Conservation (phyloP, 176 grass and related monocot species). For the Typha latifolia region DNA sequence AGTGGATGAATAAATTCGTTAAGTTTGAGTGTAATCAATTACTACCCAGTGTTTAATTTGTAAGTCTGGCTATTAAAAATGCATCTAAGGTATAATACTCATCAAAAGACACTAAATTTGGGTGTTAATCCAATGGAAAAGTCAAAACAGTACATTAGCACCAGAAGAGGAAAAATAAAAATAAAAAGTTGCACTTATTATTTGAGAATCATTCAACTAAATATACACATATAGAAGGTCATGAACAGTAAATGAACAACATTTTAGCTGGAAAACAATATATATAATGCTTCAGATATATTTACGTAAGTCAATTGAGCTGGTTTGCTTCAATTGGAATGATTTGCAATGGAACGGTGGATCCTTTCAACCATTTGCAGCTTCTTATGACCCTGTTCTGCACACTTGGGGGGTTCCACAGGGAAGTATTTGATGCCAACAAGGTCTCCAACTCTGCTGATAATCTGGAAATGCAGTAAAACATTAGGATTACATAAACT, state of each 20-base stretch:
- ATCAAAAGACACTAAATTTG: not conserved
- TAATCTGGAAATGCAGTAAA: constrained; percentile 28
- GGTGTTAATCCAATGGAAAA: not conserved
- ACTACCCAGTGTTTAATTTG: too few relatives aligned
- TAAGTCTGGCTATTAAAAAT: too few relatives aligned
- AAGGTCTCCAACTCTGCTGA: constrained; percentile 75
- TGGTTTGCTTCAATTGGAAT: not conserved
- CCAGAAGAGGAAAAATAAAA: not conserved
- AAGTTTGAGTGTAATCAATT: too few relatives aligned
- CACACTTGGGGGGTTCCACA: constrained; percentile 38
- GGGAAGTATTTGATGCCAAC: constrained; percentile 78
- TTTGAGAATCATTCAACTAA: not conserved
- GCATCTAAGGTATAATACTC: not conserved
- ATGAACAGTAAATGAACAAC: not conserved
- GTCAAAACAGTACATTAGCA: not conserved
- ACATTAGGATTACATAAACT: not conserved
- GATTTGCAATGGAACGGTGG: not conserved
- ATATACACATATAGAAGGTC: not conserved
- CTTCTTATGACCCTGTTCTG: constrained; percentile 1
- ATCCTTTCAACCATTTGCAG: not conserved
- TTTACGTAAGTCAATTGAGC: not conserved
- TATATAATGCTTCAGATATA: not conserved
- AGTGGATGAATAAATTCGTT: too few relatives aligned
- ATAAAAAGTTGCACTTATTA: not conserved
- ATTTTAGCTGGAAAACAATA: not conserved